Evolutionary conservation across 1,284 basidiomycete species (phyloP).

Genomic region (Gymnopus androsaceus): DNA sequence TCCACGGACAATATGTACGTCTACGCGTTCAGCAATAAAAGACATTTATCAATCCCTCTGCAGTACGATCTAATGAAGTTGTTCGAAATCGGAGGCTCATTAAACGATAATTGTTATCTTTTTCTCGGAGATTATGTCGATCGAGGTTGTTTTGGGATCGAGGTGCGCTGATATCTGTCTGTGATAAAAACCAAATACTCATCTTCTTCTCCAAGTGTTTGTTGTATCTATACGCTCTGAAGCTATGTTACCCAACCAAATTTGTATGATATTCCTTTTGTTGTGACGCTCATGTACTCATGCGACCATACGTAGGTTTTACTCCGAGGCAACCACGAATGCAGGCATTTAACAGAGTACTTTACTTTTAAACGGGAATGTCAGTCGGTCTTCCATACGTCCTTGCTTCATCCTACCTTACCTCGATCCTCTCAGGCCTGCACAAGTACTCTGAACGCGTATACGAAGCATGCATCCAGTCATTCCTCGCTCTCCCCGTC

Average conservation of each 20-base stretch:
- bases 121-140: constrained; percentile 99
- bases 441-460: constrained; percentile 90
- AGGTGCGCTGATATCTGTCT: constrained; percentile 52
- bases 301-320: too few relatives aligned
- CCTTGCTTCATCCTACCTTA: constrained; percentile 80
- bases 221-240: constrained; percentile 87
- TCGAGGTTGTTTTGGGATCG: constrained; percentile 93
- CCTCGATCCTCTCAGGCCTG: constrained; percentile 55
- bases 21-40: not conserved
- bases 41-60: constrained; percentile 14
- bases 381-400: constrained; percentile 53
- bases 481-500: constrained; percentile 90
- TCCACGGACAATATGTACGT: constrained; percentile 97
- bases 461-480: constrained; percentile 89
- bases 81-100: constrained; percentile 93
- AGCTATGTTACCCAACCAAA: constrained; percentile 92
- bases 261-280: too few relatives aligned
- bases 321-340: constrained; percentile 97
- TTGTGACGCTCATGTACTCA: too few relatives aligned
- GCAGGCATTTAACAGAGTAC: constrained; percentile 93
- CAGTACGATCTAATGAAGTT: constrained; percentile 98
- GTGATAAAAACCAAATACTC: not conserved
- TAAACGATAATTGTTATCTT: constrained; percentile 88
- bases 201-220: constrained; percentile 61
- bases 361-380: constrained; percentile 98